These are phyloP conservation scores for Carex sylvatica DNA, from an alignment of 202 grass and related monocot genomes.

Conservation along the genomic window DNA sequence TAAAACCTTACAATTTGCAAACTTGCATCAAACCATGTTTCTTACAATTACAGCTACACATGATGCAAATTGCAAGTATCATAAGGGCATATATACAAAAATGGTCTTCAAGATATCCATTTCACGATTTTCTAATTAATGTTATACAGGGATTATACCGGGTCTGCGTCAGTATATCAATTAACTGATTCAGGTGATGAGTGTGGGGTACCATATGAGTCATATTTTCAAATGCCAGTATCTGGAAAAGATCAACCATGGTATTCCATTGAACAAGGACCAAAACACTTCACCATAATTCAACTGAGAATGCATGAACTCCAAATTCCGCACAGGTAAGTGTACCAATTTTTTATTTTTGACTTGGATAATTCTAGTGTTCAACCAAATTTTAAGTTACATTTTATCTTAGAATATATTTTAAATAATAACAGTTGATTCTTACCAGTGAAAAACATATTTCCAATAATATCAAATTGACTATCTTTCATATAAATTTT, in stretches of 20 bases:
- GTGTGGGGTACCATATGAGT: conserved; percentile 78
- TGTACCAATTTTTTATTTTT: not conserved
- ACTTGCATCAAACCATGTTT: not conserved
- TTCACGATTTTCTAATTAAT: not conserved
- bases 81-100: not conserved
- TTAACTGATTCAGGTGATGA: conserved; percentile 73
- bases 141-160: conserved; percentile 56
- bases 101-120: not conserved
- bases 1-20: not conserved
- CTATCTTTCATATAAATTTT: no score
- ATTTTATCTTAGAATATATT: no score
- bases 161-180: conserved; percentile 53
- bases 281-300: conserved; percentile 71
- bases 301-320: conserved; percentile 69
- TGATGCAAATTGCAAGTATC: not conserved
- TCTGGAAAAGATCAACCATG: conserved; percentile 62
- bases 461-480: no score
- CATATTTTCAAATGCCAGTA: conserved; percentile 77
- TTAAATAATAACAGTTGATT: no score
- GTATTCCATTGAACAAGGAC: conserved; percentile 87
- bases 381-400: no score
- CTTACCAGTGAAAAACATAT: no score
- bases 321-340: conserved; percentile 55
- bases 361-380: not conserved
- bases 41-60: not conserved